Conservation (phyloP, 192 early-diverging fungal species). For the Rhizophagus sp. region DNA sequence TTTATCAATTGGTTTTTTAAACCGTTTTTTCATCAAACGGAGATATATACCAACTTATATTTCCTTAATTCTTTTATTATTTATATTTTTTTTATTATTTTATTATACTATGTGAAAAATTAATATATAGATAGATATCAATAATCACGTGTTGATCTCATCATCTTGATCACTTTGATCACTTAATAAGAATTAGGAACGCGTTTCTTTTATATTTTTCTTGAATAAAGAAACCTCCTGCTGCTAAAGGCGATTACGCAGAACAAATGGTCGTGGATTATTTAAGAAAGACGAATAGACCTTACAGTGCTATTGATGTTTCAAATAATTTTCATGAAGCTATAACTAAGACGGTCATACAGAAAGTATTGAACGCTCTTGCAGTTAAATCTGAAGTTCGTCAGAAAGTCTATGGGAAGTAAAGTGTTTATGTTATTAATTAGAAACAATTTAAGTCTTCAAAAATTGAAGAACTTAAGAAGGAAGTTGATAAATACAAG, state of each 20-base stretch:
- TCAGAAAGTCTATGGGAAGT: neutral
- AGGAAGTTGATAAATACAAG: conserved; percentile 50
- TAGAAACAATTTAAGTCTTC: conserved; percentile 44
- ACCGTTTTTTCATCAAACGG: no score
- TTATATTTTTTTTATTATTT: no score
- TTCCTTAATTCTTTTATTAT: no score
- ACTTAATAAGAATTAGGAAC: no score
- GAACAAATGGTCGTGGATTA: conserved; percentile 50
- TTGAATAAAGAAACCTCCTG: conserved; percentile 23
- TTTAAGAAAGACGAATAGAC: conserved; percentile 47
- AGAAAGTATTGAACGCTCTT: conserved; percentile 39
- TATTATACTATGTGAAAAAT: no score
- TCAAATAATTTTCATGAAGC: conserved; percentile 43
- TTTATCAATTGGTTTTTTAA: no score
- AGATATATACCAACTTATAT: no score
- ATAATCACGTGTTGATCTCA: no score
- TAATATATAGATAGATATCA: no score
- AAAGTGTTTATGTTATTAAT: neutral
- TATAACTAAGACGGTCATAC: conserved; percentile 42
- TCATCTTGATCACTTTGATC: no score
- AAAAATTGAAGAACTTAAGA: conserved; percentile 56
- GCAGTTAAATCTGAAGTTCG: conserved; percentile 39
- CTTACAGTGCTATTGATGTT: conserved; percentile 52
- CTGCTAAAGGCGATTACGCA: conserved; percentile 27
- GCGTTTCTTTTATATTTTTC: neutral